phyloP scores from a whole-genome alignment of 257 asterid genomes.

The Cruciata laevipes region DNA sequence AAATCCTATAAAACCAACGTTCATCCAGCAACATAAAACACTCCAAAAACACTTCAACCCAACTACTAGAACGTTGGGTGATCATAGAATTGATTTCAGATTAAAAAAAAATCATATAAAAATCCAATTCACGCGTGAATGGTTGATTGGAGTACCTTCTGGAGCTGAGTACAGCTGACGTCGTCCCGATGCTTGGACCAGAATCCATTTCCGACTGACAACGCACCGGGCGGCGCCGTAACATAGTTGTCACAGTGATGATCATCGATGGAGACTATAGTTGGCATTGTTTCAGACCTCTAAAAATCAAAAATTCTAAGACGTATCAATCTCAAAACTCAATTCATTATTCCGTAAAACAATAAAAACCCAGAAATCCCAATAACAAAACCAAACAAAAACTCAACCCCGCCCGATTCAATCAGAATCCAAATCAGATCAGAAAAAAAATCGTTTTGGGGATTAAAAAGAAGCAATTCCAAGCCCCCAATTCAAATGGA shows the following conservation, averaged over 20 bases:
- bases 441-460: slow-evolving; percentile 15
- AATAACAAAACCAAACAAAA: not conserved
- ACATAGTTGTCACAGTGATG: slow-evolving; percentile 29
- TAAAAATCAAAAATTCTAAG: slow-evolving; percentile 3
- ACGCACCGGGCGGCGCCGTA: slow-evolving; percentile 30
- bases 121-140: not conserved
- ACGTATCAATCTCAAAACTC: slow-evolving; percentile 1
- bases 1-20: no score
- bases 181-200: slow-evolving; percentile 75
- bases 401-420: slow-evolving; percentile 2
- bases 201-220: slow-evolving; percentile 52
- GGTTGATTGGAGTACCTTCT: slow-evolving; percentile 50
- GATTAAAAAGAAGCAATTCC: slow-evolving; percentile 20
- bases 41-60: slow-evolving; percentile 1
- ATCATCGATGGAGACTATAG: slow-evolving; percentile 40
- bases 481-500: slow-evolving; percentile 11
- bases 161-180: slow-evolving; percentile 66
- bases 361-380: not conserved
- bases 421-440: slow-evolving; percentile 10
- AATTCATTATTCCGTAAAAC: slow-evolving; percentile 10
- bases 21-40: not conserved
- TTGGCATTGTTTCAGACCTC: slow-evolving; percentile 61
- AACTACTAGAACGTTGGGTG: not conserved
- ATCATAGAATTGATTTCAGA: not conserved
- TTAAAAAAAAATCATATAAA: not conserved